phyloP scores from a whole-genome alignment of 2,329 filamentous ascomycete species.

The Uncinocarpus reesii region DNA sequence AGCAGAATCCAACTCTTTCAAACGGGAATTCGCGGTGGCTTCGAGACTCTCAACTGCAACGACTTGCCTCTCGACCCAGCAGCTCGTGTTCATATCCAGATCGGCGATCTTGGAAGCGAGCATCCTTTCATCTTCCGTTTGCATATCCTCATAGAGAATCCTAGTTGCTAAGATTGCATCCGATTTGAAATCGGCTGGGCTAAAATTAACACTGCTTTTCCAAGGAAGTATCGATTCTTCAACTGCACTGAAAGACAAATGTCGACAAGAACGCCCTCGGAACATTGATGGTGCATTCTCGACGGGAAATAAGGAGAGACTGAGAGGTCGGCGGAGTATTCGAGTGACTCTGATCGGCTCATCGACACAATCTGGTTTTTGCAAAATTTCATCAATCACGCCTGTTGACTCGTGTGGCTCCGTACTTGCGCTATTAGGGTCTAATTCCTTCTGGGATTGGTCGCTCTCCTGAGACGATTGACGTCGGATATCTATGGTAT shows the following conservation, averaged over 20 bases:
- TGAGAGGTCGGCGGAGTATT: conserved; percentile 31
- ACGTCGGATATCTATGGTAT: not conserved
- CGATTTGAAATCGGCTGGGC: conserved; percentile 27
- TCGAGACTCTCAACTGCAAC: conserved; percentile 49
- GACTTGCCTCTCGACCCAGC: conserved; percentile 38
- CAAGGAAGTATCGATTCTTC: conserved; percentile 36
- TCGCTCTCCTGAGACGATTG: not conserved
- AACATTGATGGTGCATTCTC: conserved; percentile 18
- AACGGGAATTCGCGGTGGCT: conserved; percentile 50
- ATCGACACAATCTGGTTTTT: not conserved
- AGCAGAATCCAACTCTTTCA: conserved; percentile 54
- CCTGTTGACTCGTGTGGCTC: not conserved
- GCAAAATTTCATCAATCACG: not conserved
- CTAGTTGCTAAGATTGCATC: conserved; percentile 34
- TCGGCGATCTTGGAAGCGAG: conserved; percentile 30
- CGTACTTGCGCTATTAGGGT: not conserved
- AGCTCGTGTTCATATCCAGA: conserved; percentile 30
- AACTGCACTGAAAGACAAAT: conserved; percentile 40
- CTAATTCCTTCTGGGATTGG: not conserved
- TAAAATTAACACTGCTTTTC: conserved; percentile 23
- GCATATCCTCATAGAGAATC: conserved; percentile 31
- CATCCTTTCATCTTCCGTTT: conserved; percentile 29
- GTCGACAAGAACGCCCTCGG: conserved; percentile 31
- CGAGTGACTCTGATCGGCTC: conserved; percentile 5
- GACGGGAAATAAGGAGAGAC: conserved; percentile 24